Base-by-base conservation (phyloP, 129 eudicot genomes). In the Chrysanthemum makinoi region DNA sequence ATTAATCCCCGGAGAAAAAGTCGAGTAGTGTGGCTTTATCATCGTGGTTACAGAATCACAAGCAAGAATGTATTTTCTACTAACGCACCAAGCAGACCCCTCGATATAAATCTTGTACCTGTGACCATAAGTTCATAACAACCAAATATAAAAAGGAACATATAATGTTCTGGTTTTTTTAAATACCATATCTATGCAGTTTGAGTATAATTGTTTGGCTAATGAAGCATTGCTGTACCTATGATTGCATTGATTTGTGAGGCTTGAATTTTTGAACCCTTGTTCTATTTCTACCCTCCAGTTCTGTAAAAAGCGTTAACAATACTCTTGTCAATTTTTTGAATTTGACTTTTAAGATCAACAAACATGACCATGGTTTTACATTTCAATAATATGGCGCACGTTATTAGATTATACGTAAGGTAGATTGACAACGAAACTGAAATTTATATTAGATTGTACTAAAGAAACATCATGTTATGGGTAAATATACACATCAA, bases 21-120 rank as follows among this genome's bases (percentile, higher is more conserved):
- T 93, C 96, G 18, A 77, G 82, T 78, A 93, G 15, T 76, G 85
- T 6, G 98, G 98, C 19, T 79, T 85, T 68, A 93, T 74, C 6
- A 83, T 60, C 70, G 89, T 72, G 75, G 82, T 79, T 83, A 87
- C 81, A 0, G 98, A 93, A 61, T 89, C 95, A 8, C 98, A 93
- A 7, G 96, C 95, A 47, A 93, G 76, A 66, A 93, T 93, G 46
- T 93, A 93, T 68, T 93, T 93, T 66, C 89, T 72, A 46, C 98
- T 93, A n/a, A 93, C 98, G 0, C 96, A 93, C 98, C 98, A 93
- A 53, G 92, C 81, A 16, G 80, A 72, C 57, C 98, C 98, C 86
- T 93, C 98, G 3, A 79, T 80, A 59, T 93, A 93, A 19, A 93
- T 87, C 82, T 93, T 94, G 76, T 89, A 94, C 75, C 98, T 94